phyloP scores from a whole-genome alignment of 441 rosid genomes.

The Pelargonium myrrhifolium region DNA sequence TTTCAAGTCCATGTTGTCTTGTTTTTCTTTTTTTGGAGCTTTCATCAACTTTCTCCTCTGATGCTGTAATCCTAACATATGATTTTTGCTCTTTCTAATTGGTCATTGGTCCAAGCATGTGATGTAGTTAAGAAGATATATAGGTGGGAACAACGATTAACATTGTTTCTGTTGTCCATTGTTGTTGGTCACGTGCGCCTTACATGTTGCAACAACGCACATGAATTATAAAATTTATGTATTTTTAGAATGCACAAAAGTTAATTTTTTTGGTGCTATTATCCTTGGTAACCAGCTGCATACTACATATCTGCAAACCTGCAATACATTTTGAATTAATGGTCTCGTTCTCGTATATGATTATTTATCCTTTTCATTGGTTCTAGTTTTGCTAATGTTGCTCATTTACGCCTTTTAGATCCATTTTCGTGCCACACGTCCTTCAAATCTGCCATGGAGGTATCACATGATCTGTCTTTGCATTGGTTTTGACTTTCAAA shows the following conservation, averaged over 20 bases:
- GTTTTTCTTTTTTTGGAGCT: background rate
- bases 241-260: background rate
- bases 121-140: too few species aligned
- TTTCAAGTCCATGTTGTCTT: background rate
- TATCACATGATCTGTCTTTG: constrained; percentile 15
- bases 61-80: too few species aligned
- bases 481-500: background rate
- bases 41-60: background rate
- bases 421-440: constrained; percentile 24
- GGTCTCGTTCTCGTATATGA: background rate
- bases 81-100: too few species aligned
- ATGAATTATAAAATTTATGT: background rate
- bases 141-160: background rate
- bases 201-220: background rate
- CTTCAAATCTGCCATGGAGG: constrained; percentile 34
- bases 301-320: too few species aligned
- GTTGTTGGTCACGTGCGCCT: background rate
- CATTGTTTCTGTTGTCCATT: background rate
- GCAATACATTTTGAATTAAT: too few species aligned
- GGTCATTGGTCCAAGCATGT: too few species aligned
- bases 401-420: constrained; percentile 26
- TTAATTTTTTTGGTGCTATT: background rate
- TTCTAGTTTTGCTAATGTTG: background rate
- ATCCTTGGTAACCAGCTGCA: too few species aligned
- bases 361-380: background rate